Evolutionary conservation across 1,139 yeast species (phyloP).

Genomic region (Saccharomyces hybrid): DNA sequence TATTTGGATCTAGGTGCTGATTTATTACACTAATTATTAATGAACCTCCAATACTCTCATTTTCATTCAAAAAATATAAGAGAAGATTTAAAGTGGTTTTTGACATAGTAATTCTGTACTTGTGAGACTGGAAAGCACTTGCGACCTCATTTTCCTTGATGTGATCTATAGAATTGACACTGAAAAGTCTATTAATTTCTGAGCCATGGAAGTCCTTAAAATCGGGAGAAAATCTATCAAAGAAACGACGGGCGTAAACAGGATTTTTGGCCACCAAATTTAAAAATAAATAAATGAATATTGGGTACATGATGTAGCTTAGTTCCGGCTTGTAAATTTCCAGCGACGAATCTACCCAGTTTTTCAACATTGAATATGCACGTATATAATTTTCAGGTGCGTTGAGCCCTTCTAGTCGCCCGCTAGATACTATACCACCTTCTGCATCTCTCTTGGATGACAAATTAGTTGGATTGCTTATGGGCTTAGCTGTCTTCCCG

Average conservation of each 20-base stretch:
- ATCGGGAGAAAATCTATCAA: constrained; percentile 65
- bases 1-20: constrained; percentile 69
- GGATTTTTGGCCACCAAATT: constrained; percentile 64
- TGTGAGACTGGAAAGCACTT: constrained; percentile 59
- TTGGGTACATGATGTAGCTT: constrained; percentile 75
- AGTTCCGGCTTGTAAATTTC: constrained; percentile 90
- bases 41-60: constrained; percentile 89
- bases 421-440: constrained; percentile 33
- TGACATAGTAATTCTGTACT: constrained; percentile 70
- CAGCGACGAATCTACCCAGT: constrained; percentile 87
- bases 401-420: constrained; percentile 25
- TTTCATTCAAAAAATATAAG: constrained; percentile 81
- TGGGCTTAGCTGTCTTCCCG: constrained; percentile 29
- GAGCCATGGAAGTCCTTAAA: constrained; percentile 71
- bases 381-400: constrained; percentile 68
- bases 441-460: constrained; percentile 35
- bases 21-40: constrained; percentile 78
- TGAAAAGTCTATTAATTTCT: constrained; percentile 65
- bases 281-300: constrained; percentile 81
- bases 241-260: constrained; percentile 62
- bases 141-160: constrained; percentile 78
- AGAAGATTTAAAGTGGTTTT: constrained; percentile 80
- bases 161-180: constrained; percentile 74
- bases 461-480: constrained; percentile 35
- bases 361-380: constrained; percentile 72